Percentiles rank a stretch among this genome's conserved stretches.
These are phyloP conservation scores for Boletellus emodensis DNA, from an alignment of 768 basidiomycete genomes.

Conservation along the genomic window DNA sequence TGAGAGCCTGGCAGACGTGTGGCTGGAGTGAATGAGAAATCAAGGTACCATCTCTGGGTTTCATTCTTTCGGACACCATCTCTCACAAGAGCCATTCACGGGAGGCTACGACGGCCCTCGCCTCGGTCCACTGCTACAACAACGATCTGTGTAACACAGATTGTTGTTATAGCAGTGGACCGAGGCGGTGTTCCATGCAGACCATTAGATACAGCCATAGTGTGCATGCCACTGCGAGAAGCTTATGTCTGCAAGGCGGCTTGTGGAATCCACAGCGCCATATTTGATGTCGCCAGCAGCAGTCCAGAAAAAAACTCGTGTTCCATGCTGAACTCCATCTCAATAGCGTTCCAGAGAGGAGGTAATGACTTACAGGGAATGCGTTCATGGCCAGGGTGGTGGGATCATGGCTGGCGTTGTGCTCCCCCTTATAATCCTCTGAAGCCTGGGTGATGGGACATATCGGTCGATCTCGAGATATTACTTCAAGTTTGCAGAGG, in stretches of 20 bases:
- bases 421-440: constrained; percentile 23
- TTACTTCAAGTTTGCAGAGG: constrained; percentile 19
- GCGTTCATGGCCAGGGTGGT: constrained; percentile 61
- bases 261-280: constrained; percentile 54
- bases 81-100: constrained; percentile 42
- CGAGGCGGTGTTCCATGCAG: constrained; percentile 66
- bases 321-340: constrained; percentile 48
- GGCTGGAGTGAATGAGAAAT: background rate
- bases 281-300: constrained; percentile 51
- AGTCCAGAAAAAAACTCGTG: constrained; percentile 66
- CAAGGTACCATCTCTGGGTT: background rate
- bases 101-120: constrained; percentile 44
- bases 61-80: constrained; percentile 3
- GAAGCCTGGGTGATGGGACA: constrained; percentile 6
- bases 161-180: no score
- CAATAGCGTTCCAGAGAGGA: constrained; percentile 10
- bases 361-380: constrained; percentile 47
- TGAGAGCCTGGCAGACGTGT: constrained; percentile 7
- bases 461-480: constrained; percentile 20
- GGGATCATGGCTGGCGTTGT: constrained; percentile 15
- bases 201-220: constrained; percentile 6
- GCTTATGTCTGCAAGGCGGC: constrained; percentile 55
- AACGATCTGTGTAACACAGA: constrained; percentile 51
- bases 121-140: constrained; percentile 47
- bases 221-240: background rate